Conservation (phyloP, 2,329 filamentous ascomycete genomes). For the Sporothrix protearum region DNA sequence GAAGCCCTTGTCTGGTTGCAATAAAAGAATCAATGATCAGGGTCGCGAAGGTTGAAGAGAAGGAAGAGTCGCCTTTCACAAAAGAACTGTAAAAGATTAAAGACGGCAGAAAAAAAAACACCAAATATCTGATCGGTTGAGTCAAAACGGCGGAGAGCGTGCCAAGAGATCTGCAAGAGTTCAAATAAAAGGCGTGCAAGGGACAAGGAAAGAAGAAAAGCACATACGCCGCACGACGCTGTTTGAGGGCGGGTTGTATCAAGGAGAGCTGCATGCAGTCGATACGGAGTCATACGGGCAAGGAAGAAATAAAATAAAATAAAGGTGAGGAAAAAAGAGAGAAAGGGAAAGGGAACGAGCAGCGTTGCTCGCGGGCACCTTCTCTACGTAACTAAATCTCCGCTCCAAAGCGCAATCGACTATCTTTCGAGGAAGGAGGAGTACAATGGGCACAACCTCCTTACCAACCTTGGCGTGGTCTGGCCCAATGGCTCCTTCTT, state of each 20-base stretch:
- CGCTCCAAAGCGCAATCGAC: slow-evolving; percentile 3
- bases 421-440: not conserved
- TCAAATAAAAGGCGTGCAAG: slow-evolving; percentile 4
- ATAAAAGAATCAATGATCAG: not conserved
- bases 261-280: not conserved
- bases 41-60: not conserved
- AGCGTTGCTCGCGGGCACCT: not conserved
- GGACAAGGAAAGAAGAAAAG: not conserved
- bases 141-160: not conserved
- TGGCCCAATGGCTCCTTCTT: not conserved
- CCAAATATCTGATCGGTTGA: not conserved
- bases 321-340: not conserved
- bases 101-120: not conserved
- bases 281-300: slow-evolving; percentile 1
- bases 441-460: not conserved
- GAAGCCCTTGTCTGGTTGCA: not conserved
- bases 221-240: not conserved
- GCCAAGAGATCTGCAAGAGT: not conserved
- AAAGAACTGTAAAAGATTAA: not conserved
- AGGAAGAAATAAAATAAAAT: not conserved
- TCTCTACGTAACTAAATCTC: slow-evolving; percentile 10
- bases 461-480: not conserved
- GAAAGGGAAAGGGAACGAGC: not conserved
- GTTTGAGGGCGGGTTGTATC: not conserved
- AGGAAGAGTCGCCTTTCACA: not conserved